Conservation (phyloP, 2,329 filamentous ascomycete genomes). For the Diaporthe sp. region DNA sequence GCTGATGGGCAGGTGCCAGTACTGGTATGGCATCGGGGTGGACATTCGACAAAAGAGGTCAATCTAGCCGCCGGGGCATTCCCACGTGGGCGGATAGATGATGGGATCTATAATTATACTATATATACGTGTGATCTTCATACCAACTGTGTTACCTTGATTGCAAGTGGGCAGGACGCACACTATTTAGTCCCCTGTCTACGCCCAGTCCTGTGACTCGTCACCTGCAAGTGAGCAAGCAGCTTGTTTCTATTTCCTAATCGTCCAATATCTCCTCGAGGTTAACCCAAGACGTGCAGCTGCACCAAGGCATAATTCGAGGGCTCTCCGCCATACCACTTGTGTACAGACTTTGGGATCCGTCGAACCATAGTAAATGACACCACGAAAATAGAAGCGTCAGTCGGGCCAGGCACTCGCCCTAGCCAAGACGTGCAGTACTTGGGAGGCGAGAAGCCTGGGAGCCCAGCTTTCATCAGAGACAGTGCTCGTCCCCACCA, state of each 20-base stretch:
- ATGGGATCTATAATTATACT: slow-evolving; percentile 1
- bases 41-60: slow-evolving; percentile 29
- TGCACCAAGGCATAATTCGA: neutral
- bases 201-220: neutral
- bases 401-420: neutral
- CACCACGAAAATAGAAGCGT: slow-evolving; percentile 12
- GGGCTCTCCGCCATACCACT: neutral
- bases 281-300: neutral
- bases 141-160: neutral
- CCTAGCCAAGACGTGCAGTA: neutral
- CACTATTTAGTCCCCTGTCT: neutral
- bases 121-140: neutral
- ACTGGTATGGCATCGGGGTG: slow-evolving; percentile 35
- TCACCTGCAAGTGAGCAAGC: too few species aligned
- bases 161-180: neutral
- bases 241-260: neutral
- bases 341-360: neutral
- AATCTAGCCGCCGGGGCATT: neutral
- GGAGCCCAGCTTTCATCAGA: slow-evolving; percentile 15
- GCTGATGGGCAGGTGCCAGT: slow-evolving; percentile 40
- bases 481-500: neutral
- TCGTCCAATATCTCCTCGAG: neutral
- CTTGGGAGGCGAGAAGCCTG: neutral
- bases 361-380: neutral
- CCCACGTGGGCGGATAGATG: neutral